Evolutionary conservation across 177 flowering plant species (phyloP).

Genomic region (Vitis hybrid): DNA sequence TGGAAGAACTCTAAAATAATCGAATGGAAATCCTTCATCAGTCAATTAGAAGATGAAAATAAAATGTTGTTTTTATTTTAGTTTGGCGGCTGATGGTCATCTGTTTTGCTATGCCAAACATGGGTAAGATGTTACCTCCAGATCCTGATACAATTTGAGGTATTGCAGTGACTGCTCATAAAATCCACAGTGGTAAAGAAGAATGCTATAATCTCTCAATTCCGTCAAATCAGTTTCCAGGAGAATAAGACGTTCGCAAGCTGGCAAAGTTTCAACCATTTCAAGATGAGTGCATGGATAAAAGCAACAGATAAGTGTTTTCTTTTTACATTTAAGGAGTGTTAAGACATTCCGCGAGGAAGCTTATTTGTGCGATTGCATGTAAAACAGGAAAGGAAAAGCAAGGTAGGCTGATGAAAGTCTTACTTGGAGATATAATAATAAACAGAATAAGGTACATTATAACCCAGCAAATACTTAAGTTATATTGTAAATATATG

Average conservation of each 20-base stretch:
- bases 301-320: background rate
- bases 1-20: constrained; percentile 28
- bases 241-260: constrained; percentile 82
- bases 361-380: background rate
- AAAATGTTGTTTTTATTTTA: background rate
- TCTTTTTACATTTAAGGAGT: background rate
- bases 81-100: background rate
- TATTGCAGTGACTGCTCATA: constrained; percentile 59
- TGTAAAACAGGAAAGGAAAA: background rate
- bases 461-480: no score
- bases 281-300: background rate
- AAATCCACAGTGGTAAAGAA: constrained; percentile 79
- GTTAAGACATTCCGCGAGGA: background rate
- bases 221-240: constrained; percentile 49
- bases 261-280: constrained; percentile 37
- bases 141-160: constrained; percentile 51
- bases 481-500: no score
- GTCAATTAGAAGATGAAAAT: background rate
- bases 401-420: background rate
- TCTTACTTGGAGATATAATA: background rate
- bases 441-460: no score
- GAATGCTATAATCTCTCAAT: constrained; percentile 77
- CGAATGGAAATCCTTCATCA: background rate
- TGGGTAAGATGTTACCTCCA: constrained; percentile 31
- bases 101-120: background rate